Evolutionary conservation across 331 rosid genomes (phyloP).

Genomic region (Stylosanthes scabra): DNA sequence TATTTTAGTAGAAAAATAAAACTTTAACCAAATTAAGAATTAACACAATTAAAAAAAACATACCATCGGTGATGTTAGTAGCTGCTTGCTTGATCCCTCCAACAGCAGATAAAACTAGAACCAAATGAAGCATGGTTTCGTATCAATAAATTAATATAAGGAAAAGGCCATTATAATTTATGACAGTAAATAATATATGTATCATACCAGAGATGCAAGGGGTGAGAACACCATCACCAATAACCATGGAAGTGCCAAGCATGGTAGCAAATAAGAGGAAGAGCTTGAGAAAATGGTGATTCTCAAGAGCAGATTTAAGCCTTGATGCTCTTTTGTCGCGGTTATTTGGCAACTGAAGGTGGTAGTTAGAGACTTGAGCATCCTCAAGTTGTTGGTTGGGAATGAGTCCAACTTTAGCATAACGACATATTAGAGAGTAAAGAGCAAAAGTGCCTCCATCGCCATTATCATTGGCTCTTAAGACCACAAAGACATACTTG

Average conservation of each 20-base stretch:
- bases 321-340: slow-evolving; percentile 52
- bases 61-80: slow-evolving; percentile 54
- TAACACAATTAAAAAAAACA: too few species aligned
- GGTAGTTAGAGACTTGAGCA: slow-evolving; percentile 57
- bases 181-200: too few species aligned
- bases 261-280: slow-evolving; percentile 66
- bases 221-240: slow-evolving; percentile 87
- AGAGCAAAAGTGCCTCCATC: slow-evolving; percentile 82
- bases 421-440: slow-evolving; percentile 82
- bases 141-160: not conserved
- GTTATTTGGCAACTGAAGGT: slow-evolving; percentile 42
- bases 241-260: slow-evolving; percentile 89
- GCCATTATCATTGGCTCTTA: slow-evolving; percentile 73
- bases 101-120: slow-evolving; percentile 81
- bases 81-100: slow-evolving; percentile 74
- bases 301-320: slow-evolving; percentile 58
- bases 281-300: slow-evolving; percentile 44
- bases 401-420: slow-evolving; percentile 62
- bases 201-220: slow-evolving; percentile 75
- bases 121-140: not conserved
- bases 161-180: too few species aligned
- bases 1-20: too few species aligned
- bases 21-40: too few species aligned
- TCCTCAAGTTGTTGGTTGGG: slow-evolving; percentile 70
- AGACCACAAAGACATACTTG: slow-evolving; percentile 68